Percentiles rank a stretch among this genome's conserved stretches.
These are phyloP conservation scores for Penicillium verrucosum DNA, from an alignment of 2,329 filamentous ascomycete species.

Conservation along the genomic window DNA sequence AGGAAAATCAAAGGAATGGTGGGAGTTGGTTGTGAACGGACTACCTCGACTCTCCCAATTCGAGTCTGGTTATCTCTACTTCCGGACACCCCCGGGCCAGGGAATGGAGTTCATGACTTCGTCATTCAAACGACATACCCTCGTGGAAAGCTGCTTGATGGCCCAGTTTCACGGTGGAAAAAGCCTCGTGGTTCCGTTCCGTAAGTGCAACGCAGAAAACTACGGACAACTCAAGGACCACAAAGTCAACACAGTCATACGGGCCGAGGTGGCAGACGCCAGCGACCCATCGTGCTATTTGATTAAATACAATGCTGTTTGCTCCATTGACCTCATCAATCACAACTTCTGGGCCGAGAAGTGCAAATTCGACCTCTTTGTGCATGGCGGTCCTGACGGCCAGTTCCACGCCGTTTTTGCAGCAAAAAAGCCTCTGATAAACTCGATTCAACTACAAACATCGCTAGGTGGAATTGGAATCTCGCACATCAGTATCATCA, in stretches of 20 bases:
- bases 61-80: conserved; percentile 30
- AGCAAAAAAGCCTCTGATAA: conserved; percentile 6
- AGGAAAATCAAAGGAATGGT: conserved; percentile 25
- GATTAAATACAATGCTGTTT: conserved; percentile 29
- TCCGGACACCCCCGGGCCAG: conserved; percentile 25
- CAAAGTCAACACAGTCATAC: conserved; percentile 19
- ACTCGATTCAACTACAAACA: conserved; percentile 20
- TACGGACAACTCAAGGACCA: conserved; percentile 33
- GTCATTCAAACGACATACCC: conserved; percentile 22
- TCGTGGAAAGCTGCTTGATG: conserved; percentile 31
- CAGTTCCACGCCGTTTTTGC: conserved; percentile 22
- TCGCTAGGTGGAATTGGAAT: conserved; percentile 12
- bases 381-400: conserved; percentile 32
- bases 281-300: neutral
- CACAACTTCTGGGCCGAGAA: conserved; percentile 30
- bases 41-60: conserved; percentile 25
- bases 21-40: conserved; percentile 27
- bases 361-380: conserved; percentile 28
- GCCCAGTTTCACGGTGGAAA: conserved; percentile 26
- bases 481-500: conserved; percentile 24
- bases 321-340: conserved; percentile 28
- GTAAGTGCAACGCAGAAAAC: conserved; percentile 23
- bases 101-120: conserved; percentile 32
- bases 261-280: conserved; percentile 2
- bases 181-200: conserved; percentile 29